Base-by-base conservation (phyloP, 306 rosid genomes). In the Quercus gilva region DNA sequence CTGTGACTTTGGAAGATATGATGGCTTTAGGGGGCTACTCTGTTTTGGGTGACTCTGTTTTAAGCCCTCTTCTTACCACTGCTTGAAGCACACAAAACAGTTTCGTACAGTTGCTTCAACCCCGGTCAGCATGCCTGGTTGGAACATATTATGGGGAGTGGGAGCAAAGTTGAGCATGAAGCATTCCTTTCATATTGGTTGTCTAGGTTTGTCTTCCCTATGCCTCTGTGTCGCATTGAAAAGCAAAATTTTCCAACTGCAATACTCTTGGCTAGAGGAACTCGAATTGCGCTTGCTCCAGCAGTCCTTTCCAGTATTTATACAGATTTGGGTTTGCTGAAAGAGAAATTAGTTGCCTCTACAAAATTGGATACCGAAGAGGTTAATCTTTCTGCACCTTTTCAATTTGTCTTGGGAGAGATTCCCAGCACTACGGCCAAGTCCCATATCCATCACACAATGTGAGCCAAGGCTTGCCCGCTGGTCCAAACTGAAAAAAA, bases 321-420 rank as follows among this genome's bases (percentile, higher is more conserved):
- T 61, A 23, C 4, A 19, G 74, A 81, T 51, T 61, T 81, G 37
- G 6, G 74, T 2, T 28, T 71, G n/a, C 10, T 76, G 60, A 71
- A 71, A 21, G 23, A 7, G 1, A 35, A 3, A 14, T 49, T 49
- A 0, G 43, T 75, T 7, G 69, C 17, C 33, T 14, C 6, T n/a
- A 35, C 70, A 35, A 29, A n/a, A 17, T 1, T 17, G 31, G 8
- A 5, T 7, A 17, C 13, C 2, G 8, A 17, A 15, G 20, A 64
- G 70, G 70, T 29, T 15, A 35, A 10, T 0, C 33, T 88, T 1
- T 73, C 78, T 75, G 83, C 86, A 1, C 91, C 89, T 7, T 83
- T 91, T 72, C 86, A 87, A 20, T 19, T 91, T 19, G 83, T 88
- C 5, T 20, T 82, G 73, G 37, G 97, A 89, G 85, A 86, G 91